Evolutionary conservation across 306 rosid species (phyloP), one percentile per base, ranked within the genome.

Genomic region (Dalbergia oliveri): DNA sequence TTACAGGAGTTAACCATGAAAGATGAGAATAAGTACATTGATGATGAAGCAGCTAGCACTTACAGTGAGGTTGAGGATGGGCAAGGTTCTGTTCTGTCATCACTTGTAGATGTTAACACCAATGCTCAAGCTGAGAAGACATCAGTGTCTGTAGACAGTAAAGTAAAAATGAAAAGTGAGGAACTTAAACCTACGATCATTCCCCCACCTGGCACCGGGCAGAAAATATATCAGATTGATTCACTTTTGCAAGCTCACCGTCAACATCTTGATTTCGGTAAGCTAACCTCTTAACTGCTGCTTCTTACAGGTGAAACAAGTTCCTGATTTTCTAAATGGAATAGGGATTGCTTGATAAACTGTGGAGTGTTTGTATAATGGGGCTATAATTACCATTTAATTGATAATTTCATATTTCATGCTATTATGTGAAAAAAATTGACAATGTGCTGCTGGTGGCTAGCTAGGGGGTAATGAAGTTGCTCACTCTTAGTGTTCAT

Each of bases 251-350:
- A 67, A 63, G 66, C 69, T 78, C 79, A 87, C 76, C 85, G 85
- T 12, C 69, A 14, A 21, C 99, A 96, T 90, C 93, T 96, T 86
- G 94, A 91, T 66, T 96, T 93, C 99, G 99, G 98, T 96, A 82
- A 84, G 97, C 70, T 64, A 37, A 79, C 77, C 56, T 47, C 73
- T 35, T 67, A 21, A 65, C 15, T 31, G 18, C 26, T 63, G 51
- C 31, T 7, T 69, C 47, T 41, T 66, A 45, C 77, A 66, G 64
- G 41, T 69, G 69, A 33, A 72, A 51, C 56, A 73, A 81, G 44
- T 73, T 16, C 69, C 49, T 16, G 6, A 73, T 59, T 72, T 69
- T 81, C 75, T 57, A 66, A 58, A 69, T 82, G 73, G 26, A 49
- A 69, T 73, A 51, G 59, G 64, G 15, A 63, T 41, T 73, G 65